These are phyloP conservation scores for Talinum fruticosum DNA, from an alignment of 148 eudicot species.

Conservation along the genomic window DNA sequence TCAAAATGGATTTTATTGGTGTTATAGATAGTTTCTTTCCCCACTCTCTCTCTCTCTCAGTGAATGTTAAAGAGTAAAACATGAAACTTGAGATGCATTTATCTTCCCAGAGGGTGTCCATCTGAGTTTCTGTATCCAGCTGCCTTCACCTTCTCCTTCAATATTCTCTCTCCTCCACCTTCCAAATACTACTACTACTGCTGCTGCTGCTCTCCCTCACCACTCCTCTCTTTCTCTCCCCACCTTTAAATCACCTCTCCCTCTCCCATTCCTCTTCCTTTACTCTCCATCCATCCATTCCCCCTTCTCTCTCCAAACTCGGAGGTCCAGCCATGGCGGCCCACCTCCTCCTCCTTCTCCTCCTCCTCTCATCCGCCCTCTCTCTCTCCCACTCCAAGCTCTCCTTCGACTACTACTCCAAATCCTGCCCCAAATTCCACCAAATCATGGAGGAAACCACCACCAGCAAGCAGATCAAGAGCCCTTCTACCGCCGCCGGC, in stretches of 20 bases:
- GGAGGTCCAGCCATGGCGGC: slow-evolving; percentile 6
- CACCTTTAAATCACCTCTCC: not conserved
- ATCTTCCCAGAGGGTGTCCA: not conserved
- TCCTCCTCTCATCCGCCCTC: slow-evolving; percentile 3
- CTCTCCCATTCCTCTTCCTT: not conserved
- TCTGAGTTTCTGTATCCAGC: not conserved
- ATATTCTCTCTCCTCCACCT: not conserved
- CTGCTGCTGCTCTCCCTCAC: not conserved
- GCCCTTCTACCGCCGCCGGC: slow-evolving; percentile 54
- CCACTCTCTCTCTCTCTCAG: no score
- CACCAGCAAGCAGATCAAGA: slow-evolving; percentile 48
- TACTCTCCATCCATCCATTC: not conserved
- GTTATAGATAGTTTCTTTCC: no score
- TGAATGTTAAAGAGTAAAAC: no score
- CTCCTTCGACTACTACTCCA: slow-evolving; percentile 31
- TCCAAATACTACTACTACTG: not conserved
- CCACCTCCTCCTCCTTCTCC: slow-evolving; percentile 3
- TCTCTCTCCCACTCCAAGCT: slow-evolving; percentile 25
- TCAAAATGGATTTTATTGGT: no score
- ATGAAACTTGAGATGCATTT: no score
- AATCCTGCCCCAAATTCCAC: slow-evolving; percentile 41
- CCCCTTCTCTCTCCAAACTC: not conserved
- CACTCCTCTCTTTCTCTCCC: not conserved
- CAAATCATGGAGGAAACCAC: slow-evolving; percentile 38
- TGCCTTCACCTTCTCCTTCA: not conserved